Evolutionary conservation across 75 land plant species (phyloP).

Genomic region (Larix kaempferi): DNA sequence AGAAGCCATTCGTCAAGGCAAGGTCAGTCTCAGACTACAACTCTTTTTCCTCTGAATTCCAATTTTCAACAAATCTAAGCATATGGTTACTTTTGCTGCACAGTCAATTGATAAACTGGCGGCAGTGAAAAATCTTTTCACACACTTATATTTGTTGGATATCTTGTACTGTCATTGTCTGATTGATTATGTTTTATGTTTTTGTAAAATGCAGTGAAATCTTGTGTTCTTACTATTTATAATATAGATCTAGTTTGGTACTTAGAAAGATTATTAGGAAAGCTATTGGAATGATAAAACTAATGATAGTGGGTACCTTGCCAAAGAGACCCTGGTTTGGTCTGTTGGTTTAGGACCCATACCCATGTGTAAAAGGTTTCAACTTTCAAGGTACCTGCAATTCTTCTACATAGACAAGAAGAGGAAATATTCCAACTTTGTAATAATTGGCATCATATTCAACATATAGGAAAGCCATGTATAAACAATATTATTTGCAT

Average conservation of each 20-base stretch:
- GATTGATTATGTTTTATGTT: background rate
- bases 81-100: background rate
- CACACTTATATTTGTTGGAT: background rate
- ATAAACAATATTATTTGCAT: background rate
- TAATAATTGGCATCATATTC: background rate
- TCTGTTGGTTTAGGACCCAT: too few relatives aligned
- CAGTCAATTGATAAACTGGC: too few relatives aligned
- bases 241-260: too few relatives aligned
- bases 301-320: too few relatives aligned
- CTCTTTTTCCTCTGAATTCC: background rate
- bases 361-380: background rate
- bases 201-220: background rate
- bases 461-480: background rate
- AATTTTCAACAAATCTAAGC: background rate
- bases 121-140: background rate
- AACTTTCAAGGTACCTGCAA: background rate
- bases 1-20: constrained; percentile 72
- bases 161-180: background rate
- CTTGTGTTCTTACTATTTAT: background rate
- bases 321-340: too few relatives aligned
- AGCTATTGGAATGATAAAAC: too few relatives aligned
- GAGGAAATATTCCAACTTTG: background rate
- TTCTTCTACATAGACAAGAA: background rate
- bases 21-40: constrained; percentile 36
- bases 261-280: too few relatives aligned